phyloP scores from a whole-genome alignment of 768 basidiomycete species.

The Vishniacozyma victoriae region DNA sequence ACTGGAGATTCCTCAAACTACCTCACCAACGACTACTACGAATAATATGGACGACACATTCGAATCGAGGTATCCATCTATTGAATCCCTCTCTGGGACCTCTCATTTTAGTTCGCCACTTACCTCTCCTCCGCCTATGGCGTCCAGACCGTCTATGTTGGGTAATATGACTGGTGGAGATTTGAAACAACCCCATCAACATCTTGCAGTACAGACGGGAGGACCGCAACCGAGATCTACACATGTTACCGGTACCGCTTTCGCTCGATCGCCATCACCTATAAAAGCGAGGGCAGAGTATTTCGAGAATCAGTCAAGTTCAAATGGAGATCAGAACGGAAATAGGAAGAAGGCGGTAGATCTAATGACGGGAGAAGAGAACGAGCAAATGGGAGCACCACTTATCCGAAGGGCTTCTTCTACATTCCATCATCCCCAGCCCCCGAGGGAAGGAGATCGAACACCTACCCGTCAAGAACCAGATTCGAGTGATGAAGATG shows the following conservation, averaged over 20 bases:
- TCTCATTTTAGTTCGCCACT: conserved; percentile 6
- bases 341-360: conserved; percentile 1
- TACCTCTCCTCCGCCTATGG: conserved; percentile 10
- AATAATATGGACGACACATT: conserved; percentile 18
- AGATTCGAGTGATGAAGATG: conserved; percentile 41
- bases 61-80: conserved; percentile 76
- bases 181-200: conserved; percentile 3
- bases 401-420: too few species aligned
- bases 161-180: conserved; percentile 42
- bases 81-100: conserved; percentile 60
- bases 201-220: conserved; percentile 1
- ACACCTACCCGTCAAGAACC: background rate
- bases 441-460: conserved; percentile 2
- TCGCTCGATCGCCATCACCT: conserved; percentile 21
- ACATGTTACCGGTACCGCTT: conserved; percentile 46
- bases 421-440: background rate
- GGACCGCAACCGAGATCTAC: conserved; percentile 37
- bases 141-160: conserved; percentile 24
- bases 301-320: conserved; percentile 7
- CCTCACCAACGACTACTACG: conserved; percentile 1
- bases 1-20: too few species aligned
- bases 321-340: too few species aligned
- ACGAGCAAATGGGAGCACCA: background rate
- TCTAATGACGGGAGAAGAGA: conserved; percentile 24
- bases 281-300: conserved; percentile 14